A percentile compares a stretch with the other conserved stretches of the same genome.
These are phyloP conservation scores for Cryptococcus jaspeensis DNA, from an alignment of 1,284 basidiomycete species.

Conservation along the genomic window DNA sequence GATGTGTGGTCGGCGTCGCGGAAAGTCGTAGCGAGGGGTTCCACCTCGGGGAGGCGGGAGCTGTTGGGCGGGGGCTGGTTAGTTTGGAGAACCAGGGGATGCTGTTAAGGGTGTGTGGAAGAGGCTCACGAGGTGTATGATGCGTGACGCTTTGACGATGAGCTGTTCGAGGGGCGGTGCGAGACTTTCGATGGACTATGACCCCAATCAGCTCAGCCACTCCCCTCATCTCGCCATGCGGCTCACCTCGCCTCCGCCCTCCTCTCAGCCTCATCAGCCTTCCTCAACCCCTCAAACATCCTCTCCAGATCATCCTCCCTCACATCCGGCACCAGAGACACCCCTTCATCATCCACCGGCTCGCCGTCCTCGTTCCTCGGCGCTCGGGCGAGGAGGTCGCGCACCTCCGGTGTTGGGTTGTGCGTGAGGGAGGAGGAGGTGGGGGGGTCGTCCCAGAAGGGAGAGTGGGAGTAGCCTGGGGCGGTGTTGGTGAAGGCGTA, in stretches of 20 bases:
- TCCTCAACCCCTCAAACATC: neutral
- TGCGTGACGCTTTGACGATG: too few species aligned
- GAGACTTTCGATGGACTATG: neutral
- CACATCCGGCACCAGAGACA: slow-evolving; percentile 17
- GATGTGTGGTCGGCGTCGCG: too few species aligned
- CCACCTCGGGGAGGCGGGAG: too few species aligned
- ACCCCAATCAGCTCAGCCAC: neutral
- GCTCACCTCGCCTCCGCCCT: neutral
- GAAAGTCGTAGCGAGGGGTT: too few species aligned
- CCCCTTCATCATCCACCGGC: slow-evolving; percentile 31
- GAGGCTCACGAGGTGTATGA: too few species aligned
- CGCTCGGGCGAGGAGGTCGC: slow-evolving; percentile 16
- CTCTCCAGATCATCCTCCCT: slow-evolving; percentile 9
- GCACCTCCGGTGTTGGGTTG: slow-evolving; percentile 12
- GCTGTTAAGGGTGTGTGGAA: too few species aligned
- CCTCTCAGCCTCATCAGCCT: neutral
- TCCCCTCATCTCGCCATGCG: neutral
- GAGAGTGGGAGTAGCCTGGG: neutral
- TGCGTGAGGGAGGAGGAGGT: neutral
- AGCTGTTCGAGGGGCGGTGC: too few species aligned
- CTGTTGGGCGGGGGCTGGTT: too few species aligned
- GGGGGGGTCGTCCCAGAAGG: neutral
- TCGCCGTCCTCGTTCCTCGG: slow-evolving; percentile 28
- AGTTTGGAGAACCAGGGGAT: too few species aligned
- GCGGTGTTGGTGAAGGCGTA: too few species aligned